Conservation (phyloP, 441 rosid genomes). For the Croton laevigatus region DNA sequence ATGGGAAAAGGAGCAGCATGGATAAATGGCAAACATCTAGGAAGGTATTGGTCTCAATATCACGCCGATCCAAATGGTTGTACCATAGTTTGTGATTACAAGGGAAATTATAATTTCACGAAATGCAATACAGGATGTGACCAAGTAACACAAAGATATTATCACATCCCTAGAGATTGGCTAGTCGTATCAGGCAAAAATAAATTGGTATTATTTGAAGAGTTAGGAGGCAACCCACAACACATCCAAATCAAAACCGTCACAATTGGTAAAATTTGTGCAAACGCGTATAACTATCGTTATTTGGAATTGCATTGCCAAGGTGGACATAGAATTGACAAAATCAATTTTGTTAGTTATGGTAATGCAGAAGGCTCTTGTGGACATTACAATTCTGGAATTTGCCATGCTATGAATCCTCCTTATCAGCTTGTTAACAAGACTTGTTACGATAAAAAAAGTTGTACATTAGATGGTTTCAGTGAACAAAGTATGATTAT, state of each 20-base stretch:
- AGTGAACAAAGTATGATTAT: too few species aligned
- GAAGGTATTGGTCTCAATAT: constrained; percentile 57
- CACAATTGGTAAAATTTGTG: constrained; percentile 33
- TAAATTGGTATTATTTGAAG: constrained; percentile 59
- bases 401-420: constrained; percentile 25
- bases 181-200: constrained; percentile 34
- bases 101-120: constrained; percentile 26
- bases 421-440: too few species aligned
- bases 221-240: constrained; percentile 61
- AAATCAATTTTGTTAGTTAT: constrained; percentile 47
- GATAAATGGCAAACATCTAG: constrained; percentile 52
- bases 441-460: too few species aligned
- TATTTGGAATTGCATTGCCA: constrained; percentile 47
- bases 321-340: constrained; percentile 35
- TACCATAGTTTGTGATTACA: constrained; percentile 39
- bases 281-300: constrained; percentile 36
- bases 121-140: constrained; percentile 54
- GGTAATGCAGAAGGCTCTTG: constrained; percentile 60
- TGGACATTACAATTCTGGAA: constrained; percentile 37
- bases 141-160: constrained; percentile 61
- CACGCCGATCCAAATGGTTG: constrained; percentile 39
- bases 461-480: too few species aligned
- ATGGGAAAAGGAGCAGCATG: constrained; percentile 67
- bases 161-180: constrained; percentile 64
- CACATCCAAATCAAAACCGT: constrained; percentile 39